Base-by-base conservation (phyloP, 2,329 filamentous ascomycete species). In the Capronia epimyces region DNA sequence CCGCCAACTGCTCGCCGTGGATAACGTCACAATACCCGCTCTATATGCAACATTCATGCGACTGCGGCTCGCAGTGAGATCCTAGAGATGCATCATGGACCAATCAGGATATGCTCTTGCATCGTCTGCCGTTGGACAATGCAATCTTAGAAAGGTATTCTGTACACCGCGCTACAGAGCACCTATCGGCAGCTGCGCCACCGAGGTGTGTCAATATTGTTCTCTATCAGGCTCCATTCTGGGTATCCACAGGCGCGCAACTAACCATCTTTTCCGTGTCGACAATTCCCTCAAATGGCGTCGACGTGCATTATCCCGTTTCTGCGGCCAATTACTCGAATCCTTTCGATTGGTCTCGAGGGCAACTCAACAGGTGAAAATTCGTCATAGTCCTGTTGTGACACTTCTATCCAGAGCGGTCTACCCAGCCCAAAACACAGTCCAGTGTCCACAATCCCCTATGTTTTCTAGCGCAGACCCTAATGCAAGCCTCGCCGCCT, bases 401-500 rank as follows among this genome's bases (percentile, higher is more conserved):
- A 46, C 40, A 29, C 22, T 22, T 22, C 20, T 44, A 41, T 39
- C 37, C 39, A 43, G 40, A 42, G 18, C 21, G 27, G 27, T 27
- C 40, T 41, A 48, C 52, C 44, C 13, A 43, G 21, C 18, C 24
- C 24, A 21, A 44, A 25, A 18, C 24, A n/a, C 27, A 39, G 18
- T 22, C 39, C 16, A 43, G 27, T 24, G 39, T 24, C 21, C 24
- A n/a, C 25, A 16, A 39, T 45, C 31, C 29, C 20, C 41, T 31
- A 16, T 16, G 9, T 21, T 20, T 37, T 21, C n/a, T 37, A 2
- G 34, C 20, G 34, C 15, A 37, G 25, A 51, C 43, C 41, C 45
- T 49, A 20, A 43, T 55, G 39, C 45, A 44, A 41, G 49, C 25
- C 34, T 18, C 18, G 42, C 24, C 48, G 52, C 55, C 52, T 49